Percentiles rank a stretch among this genome's conserved stretches.
Conservation (phyloP, 768 basidiomycete genomes). For the Russula sp. region DNA sequence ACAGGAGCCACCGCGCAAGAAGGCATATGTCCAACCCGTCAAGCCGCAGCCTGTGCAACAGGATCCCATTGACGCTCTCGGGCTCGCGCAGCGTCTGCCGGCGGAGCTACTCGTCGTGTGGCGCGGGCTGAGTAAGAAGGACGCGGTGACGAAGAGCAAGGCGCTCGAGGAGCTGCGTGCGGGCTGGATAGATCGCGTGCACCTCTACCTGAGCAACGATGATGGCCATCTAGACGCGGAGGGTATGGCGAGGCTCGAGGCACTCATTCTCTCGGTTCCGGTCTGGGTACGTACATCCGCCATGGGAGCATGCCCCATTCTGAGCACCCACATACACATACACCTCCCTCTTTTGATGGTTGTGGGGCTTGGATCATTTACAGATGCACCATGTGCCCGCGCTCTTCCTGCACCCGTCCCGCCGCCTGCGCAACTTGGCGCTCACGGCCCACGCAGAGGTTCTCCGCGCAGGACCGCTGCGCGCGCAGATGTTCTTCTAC, state of each 20-base stretch:
- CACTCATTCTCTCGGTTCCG: slow-evolving; percentile 59
- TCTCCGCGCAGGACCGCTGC: slow-evolving; percentile 45
- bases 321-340: not conserved
- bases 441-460: slow-evolving; percentile 58
- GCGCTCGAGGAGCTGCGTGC: slow-evolving; percentile 79
- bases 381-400: slow-evolving; percentile 85
- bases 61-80: slow-evolving; percentile 83
- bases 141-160: slow-evolving; percentile 71
- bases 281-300: slow-evolving; percentile 70
- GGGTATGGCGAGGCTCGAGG: slow-evolving; percentile 33
- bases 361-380: not conserved
- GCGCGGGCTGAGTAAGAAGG: slow-evolving; percentile 81
- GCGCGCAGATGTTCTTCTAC: slow-evolving; percentile 44
- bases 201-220: slow-evolving; percentile 2
- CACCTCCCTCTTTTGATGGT: no score
- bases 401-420: slow-evolving; percentile 71
- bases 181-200: slow-evolving; percentile 54
- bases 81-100: slow-evolving; percentile 64
- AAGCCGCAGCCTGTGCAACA: slow-evolving; percentile 67
- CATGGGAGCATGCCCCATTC: not conserved
- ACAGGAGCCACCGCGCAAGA: slow-evolving; percentile 71
- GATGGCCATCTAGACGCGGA: slow-evolving; percentile 30
- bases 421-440: slow-evolving; percentile 59
- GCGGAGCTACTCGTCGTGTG: slow-evolving; percentile 80
- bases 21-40: slow-evolving; percentile 80